Conservation (phyloP, 495 filamentous ascomycete genomes). For the Chaetomium cochliodes region DNA sequence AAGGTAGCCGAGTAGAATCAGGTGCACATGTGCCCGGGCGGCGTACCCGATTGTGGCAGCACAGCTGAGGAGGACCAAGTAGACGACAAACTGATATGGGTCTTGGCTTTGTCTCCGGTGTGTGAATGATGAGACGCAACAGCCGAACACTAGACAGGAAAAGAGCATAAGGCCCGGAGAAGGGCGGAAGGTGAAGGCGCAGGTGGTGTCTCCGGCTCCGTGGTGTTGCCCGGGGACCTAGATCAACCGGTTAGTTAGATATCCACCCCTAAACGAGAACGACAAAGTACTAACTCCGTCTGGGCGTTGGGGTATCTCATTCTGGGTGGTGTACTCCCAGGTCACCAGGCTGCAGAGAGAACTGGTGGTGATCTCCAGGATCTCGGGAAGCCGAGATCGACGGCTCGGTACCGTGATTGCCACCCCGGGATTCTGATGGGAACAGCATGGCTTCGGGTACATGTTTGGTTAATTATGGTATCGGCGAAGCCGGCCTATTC, state of each 20-base stretch:
- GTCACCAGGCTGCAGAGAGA: constrained; percentile 30
- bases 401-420: not conserved
- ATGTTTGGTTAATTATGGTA: constrained; percentile 14
- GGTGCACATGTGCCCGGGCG: constrained; percentile 35
- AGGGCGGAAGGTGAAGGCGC: constrained; percentile 33
- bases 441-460: constrained; percentile 22
- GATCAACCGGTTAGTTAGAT: constrained; percentile 15
- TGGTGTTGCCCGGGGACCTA: constrained; percentile 13
- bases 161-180: constrained; percentile 43
- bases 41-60: constrained; percentile 36
- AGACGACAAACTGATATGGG: constrained; percentile 41
- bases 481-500: not conserved
- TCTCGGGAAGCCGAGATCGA: constrained; percentile 19
- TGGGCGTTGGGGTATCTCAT: constrained; percentile 7
- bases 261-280: not conserved
- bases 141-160: constrained; percentile 48
- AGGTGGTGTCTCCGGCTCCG: not conserved
- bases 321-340: constrained; percentile 29
- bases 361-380: constrained; percentile 26
- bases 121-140: constrained; percentile 46
- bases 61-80: constrained; percentile 35
- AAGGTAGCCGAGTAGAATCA: constrained; percentile 45
- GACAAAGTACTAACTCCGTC: constrained; percentile 21
- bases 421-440: constrained; percentile 4
- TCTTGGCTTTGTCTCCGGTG: constrained; percentile 45